phyloP scores from a whole-genome alignment of 2,329 filamentous ascomycete species.

The Penicillium sclerotiorum region DNA sequence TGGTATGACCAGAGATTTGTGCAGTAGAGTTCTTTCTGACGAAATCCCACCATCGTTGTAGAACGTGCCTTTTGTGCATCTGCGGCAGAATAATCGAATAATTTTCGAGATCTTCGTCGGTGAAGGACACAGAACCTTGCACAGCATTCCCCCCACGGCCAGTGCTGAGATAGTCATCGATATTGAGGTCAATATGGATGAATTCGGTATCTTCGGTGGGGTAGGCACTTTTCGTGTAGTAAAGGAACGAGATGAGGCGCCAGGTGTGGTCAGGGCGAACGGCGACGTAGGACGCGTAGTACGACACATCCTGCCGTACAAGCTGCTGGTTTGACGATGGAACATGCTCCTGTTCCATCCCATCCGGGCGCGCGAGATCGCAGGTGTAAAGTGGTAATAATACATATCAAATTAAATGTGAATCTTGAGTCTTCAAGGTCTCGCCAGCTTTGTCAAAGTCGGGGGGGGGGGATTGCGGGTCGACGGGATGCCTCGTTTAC shows the following conservation, averaged over 20 bases:
- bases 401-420: no score
- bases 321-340: slow-evolving; percentile 4
- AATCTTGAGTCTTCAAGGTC: no score
- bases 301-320: slow-evolving; percentile 1
- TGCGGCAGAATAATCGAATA: slow-evolving; percentile 1
- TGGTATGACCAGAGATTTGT: no score
- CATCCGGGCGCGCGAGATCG: no score
- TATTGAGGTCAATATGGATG: background rate
- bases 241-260: slow-evolving; percentile 2
- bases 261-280: slow-evolving; percentile 5
- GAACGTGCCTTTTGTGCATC: background rate
- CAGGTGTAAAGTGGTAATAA: no score
- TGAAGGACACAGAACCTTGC: slow-evolving; percentile 2
- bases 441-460: no score
- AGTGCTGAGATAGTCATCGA: background rate
- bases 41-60: no score
- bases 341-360: no score
- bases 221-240: slow-evolving; percentile 2
- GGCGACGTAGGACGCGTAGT: slow-evolving; percentile 5
- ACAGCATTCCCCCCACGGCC: background rate
- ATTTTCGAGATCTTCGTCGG: slow-evolving; percentile 1
- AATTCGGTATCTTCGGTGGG: slow-evolving; percentile 1
- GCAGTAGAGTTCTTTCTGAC: no score
- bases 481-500: no score
- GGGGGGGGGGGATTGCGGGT: no score